A percentile compares a stretch with the other conserved stretches of the same genome.
phyloP scores from a whole-genome alignment of 164 flowering plant genomes.

The Sedum album region DNA sequence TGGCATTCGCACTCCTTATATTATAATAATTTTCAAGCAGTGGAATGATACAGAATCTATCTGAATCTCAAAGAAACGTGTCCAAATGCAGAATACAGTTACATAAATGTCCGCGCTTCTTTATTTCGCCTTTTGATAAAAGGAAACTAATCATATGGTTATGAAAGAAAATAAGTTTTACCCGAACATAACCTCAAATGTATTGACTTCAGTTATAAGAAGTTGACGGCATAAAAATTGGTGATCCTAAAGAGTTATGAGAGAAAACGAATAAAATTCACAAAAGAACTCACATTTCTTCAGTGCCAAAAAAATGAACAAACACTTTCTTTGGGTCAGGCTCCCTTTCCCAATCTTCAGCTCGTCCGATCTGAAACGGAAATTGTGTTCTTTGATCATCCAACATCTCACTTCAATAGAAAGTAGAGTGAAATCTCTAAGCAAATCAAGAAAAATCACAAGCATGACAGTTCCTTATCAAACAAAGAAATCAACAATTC shows the following conservation, averaged over 20 bases:
- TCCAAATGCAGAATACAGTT: not conserved
- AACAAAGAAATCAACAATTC: not conserved
- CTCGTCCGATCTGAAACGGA: constrained; percentile 65
- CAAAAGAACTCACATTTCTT: constrained; percentile 69
- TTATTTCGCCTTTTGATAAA: not conserved
- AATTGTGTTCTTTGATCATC: not conserved
- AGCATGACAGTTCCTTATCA: not conserved
- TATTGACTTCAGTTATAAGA: not conserved
- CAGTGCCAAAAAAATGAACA: constrained; percentile 89
- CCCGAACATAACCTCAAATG: not conserved
- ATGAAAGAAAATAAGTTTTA: not conserved
- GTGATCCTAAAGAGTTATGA: not conserved
- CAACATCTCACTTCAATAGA: not conserved
- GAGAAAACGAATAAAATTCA: not conserved
- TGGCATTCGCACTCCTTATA: not conserved
- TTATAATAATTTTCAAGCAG: not conserved
- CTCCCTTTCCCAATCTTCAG: constrained; percentile 74
- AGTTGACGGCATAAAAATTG: not conserved
- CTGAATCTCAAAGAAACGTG: not conserved
- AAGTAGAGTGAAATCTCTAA: not conserved
- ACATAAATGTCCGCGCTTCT: not conserved
- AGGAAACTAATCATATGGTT: not conserved
- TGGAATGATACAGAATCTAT: not conserved
- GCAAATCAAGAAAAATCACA: not conserved
- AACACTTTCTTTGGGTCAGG: constrained; percentile 88